A percentile compares a stretch with the other conserved stretches of the same genome.
Evolutionary conservation across 495 filamentous ascomycete species (phyloP).

Genomic region (Penicillium turbatum): DNA sequence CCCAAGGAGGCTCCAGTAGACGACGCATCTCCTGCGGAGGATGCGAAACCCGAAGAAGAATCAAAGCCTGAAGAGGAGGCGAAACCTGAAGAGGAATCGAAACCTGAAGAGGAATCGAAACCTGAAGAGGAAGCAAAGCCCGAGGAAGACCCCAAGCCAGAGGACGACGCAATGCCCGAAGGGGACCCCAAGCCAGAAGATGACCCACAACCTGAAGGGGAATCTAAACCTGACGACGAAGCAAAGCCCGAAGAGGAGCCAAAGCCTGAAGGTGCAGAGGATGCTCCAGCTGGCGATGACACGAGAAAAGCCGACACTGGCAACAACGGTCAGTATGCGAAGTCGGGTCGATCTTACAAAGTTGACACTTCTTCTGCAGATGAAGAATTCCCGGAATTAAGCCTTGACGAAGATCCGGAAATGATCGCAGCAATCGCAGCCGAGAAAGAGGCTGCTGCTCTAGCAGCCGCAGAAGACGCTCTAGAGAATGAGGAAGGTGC

Average conservation of each 20-base stretch:
- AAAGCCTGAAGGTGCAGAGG: background rate
- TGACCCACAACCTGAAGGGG: background rate
- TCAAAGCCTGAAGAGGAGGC: slow-evolving; percentile 15
- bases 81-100: slow-evolving; percentile 3
- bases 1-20: slow-evolving; percentile 17
- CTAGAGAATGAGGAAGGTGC: slow-evolving; percentile 18
- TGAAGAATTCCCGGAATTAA: slow-evolving; percentile 30
- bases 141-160: background rate
- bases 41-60: slow-evolving; percentile 11
- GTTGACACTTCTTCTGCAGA: slow-evolving; percentile 15
- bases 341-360: background rate
- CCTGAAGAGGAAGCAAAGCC: slow-evolving; percentile 6
- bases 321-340: slow-evolving; percentile 19
- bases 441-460: slow-evolving; percentile 27
- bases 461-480: slow-evolving; percentile 25
- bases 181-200: background rate
- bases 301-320: slow-evolving; percentile 11
- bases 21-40: slow-evolving; percentile 6
- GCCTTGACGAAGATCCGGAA: slow-evolving; percentile 27
- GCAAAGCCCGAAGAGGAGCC: background rate
- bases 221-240: background rate
- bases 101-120: background rate
- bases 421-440: slow-evolving; percentile 31
- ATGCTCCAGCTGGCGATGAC: slow-evolving; percentile 1
- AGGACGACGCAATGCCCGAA: background rate